These are phyloP conservation scores for Apiospora sp. DNA, from an alignment of 2,329 filamentous ascomycete species.

Conservation along the genomic window DNA sequence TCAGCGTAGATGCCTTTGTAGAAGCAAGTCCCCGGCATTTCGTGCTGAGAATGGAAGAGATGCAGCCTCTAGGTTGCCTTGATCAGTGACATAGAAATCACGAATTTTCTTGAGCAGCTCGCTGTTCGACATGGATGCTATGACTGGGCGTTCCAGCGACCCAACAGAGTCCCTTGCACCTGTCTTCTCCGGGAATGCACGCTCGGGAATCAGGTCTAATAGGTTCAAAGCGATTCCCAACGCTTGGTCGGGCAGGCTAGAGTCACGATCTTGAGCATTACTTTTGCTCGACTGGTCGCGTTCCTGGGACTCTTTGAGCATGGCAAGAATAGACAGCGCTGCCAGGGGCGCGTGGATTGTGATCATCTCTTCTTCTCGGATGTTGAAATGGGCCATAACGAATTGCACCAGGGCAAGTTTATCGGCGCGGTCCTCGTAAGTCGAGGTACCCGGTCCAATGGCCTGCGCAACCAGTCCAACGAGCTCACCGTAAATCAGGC, in stretches of 20 bases:
- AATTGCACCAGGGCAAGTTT: slow-evolving; percentile 81
- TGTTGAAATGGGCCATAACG: slow-evolving; percentile 86
- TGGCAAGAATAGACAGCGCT: slow-evolving; percentile 68
- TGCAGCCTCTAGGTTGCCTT: slow-evolving; percentile 71
- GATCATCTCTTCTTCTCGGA: slow-evolving; percentile 96
- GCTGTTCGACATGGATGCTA: slow-evolving; percentile 48
- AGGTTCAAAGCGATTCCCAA: slow-evolving; percentile 62
- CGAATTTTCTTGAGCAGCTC: slow-evolving; percentile 68
- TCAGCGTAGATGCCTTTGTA: slow-evolving; percentile 64
- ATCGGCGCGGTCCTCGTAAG: slow-evolving; percentile 59
- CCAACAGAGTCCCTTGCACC: slow-evolving; percentile 34
- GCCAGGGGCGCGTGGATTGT: slow-evolving; percentile 83
- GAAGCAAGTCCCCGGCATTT: slow-evolving; percentile 67
- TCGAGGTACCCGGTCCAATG: slow-evolving; percentile 56
- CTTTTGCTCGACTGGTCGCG: slow-evolving; percentile 39
- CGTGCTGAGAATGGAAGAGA: slow-evolving; percentile 65
- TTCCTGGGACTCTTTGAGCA: slow-evolving; percentile 63
- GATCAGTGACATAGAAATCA: slow-evolving; percentile 73
- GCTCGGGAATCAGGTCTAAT: slow-evolving; percentile 70
- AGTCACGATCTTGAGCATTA: not conserved
- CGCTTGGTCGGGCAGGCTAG: slow-evolving; percentile 42
- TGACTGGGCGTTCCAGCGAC: slow-evolving; percentile 38
- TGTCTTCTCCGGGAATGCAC: slow-evolving; percentile 59
- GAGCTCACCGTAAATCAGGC: slow-evolving; percentile 88
- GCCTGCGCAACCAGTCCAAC: slow-evolving; percentile 70